Conservation (phyloP, 1,139 yeast genomes). For the Lodderomyces jiufengensis region DNA sequence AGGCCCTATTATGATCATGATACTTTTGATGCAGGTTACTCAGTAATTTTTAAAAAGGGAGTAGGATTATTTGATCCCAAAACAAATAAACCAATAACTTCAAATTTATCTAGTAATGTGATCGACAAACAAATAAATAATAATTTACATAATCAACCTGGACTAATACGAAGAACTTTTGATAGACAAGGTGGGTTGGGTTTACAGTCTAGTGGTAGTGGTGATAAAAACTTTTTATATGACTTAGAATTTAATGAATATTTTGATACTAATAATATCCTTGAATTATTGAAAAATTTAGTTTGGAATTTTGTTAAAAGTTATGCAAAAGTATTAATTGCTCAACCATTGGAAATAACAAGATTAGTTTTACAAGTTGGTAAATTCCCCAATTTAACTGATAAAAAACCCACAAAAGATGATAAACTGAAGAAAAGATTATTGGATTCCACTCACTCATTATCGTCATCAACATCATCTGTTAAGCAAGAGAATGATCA, state of each 20-base stretch:
- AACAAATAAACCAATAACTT: conserved; percentile 33
- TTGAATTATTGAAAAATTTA: conserved; percentile 52
- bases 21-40: conserved; percentile 64
- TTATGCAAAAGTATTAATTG: conserved; percentile 61
- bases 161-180: conserved; percentile 12
- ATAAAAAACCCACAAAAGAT: conserved; percentile 9
- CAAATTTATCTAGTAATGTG: conserved; percentile 21
- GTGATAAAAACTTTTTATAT: conserved; percentile 47
- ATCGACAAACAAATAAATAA: conserved; percentile 15
- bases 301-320: conserved; percentile 60
- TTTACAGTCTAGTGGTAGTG: conserved; percentile 15
- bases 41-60: conserved; percentile 59
- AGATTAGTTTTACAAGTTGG: conserved; percentile 81
- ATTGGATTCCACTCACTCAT: conserved; percentile 8
- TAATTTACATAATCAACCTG: conserved; percentile 6
- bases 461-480: conserved; percentile 1
- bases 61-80: conserved; percentile 50
- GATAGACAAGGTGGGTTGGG: conserved; percentile 16
- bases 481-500: background rate
- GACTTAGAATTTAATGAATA: conserved; percentile 70
- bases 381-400: conserved; percentile 31
- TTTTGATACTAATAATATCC: conserved; percentile 54
- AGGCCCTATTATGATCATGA: conserved; percentile 77
- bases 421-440: conserved; percentile 9
- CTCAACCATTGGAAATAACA: conserved; percentile 89